These are phyloP conservation scores for Kwoniella mangroviensis DNA, from an alignment of 768 basidiomycete genomes.

Conservation along the genomic window DNA sequence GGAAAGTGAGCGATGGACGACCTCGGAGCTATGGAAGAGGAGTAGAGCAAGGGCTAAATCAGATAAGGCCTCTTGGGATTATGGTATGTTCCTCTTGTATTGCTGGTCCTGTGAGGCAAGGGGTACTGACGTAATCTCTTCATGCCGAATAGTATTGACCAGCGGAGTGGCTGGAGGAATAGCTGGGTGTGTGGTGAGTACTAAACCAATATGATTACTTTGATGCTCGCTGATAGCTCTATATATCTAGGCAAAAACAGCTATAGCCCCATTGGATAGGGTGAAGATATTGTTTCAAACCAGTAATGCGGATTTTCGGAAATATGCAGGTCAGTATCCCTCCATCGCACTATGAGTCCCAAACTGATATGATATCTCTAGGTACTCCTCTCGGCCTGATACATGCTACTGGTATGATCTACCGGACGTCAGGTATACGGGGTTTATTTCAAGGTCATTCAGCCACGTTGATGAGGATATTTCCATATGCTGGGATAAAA, in stretches of 20 bases:
- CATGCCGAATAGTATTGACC: slow-evolving; percentile 65
- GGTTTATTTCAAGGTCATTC: slow-evolving; percentile 96
- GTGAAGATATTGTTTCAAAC: slow-evolving; percentile 99
- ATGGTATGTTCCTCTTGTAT: slow-evolving; percentile 41
- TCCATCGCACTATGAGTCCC: no score
- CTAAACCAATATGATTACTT: slow-evolving; percentile 10
- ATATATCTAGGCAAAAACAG: slow-evolving; percentile 77
- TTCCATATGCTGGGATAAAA: slow-evolving; percentile 96
- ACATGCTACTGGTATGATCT: slow-evolving; percentile 73
- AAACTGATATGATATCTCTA: slow-evolving; percentile 50
- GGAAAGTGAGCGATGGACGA: slow-evolving; percentile 43
- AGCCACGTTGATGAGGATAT: slow-evolving; percentile 88
- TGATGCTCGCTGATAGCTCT: neutral
- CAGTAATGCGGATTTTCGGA: slow-evolving; percentile 89
- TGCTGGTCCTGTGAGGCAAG: slow-evolving; percentile 10
- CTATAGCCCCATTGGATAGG: slow-evolving; percentile 92
- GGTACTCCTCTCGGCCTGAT: slow-evolving; percentile 87
- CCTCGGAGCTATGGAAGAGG: slow-evolving; percentile 39
- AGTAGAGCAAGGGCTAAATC: slow-evolving; percentile 53
- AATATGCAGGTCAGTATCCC: slow-evolving; percentile 76
- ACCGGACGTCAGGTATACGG: slow-evolving; percentile 64
- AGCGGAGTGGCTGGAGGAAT: slow-evolving; percentile 91
- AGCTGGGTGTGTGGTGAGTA: slow-evolving; percentile 85
- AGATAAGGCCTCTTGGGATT: slow-evolving; percentile 56
- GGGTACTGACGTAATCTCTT: slow-evolving; percentile 11